phyloP scores from a whole-genome alignment of 1,139 yeast genomes.

The Kluyveromyces sp. region DNA sequence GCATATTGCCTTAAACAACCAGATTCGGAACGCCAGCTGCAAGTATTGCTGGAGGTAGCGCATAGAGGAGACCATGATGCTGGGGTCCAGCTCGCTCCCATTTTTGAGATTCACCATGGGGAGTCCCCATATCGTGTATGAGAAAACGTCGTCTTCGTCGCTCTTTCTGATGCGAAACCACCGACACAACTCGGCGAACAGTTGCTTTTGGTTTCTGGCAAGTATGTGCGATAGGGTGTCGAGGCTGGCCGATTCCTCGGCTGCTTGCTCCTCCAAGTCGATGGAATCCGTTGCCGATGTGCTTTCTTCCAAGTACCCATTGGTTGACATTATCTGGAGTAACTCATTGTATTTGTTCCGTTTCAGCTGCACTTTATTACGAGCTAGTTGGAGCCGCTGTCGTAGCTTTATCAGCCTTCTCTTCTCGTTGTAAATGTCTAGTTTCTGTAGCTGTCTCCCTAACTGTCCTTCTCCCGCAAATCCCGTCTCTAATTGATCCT shows the following conservation, averaged over 20 bases:
- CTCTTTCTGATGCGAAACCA: slow-evolving; percentile 19
- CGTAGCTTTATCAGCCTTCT: slow-evolving; percentile 14
- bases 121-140: slow-evolving; percentile 20
- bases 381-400: slow-evolving; percentile 11
- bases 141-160: slow-evolving; percentile 15
- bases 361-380: slow-evolving; percentile 12
- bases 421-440: slow-evolving; percentile 16
- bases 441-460: slow-evolving; percentile 14
- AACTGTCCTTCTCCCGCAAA: slow-evolving; percentile 13
- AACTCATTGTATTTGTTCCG: slow-evolving; percentile 7
- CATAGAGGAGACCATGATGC: slow-evolving; percentile 14
- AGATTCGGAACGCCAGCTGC: slow-evolving; percentile 5
- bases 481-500: slow-evolving; percentile 14
- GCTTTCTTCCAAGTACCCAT: not conserved
- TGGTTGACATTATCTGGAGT: not conserved
- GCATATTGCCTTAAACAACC: slow-evolving; percentile 14
- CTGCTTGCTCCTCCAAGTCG: slow-evolving; percentile 1
- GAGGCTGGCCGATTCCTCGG: slow-evolving; percentile 10
- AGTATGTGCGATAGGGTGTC: slow-evolving; percentile 9
- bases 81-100: slow-evolving; percentile 2
- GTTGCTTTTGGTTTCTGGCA: slow-evolving; percentile 8
- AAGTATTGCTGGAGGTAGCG: slow-evolving; percentile 16
- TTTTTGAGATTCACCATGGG: slow-evolving; percentile 22
- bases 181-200: slow-evolving; percentile 11
- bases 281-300: too few relatives aligned